Conservation (phyloP, 108 stramenopile species). For the Skeletonema menzelii region DNA sequence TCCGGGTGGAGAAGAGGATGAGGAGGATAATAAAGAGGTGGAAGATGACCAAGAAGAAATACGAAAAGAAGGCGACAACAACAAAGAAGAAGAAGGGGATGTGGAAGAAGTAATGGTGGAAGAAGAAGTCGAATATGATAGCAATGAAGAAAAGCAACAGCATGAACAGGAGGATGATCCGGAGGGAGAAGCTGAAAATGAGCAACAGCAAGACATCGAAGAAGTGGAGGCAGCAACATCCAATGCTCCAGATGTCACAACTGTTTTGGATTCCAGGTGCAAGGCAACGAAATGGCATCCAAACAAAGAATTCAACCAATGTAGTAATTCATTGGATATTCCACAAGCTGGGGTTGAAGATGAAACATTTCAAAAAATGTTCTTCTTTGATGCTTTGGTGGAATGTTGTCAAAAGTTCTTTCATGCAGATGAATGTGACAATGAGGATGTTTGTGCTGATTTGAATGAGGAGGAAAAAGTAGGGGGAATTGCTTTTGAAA, state of each 20-base stretch:
- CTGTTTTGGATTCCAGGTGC: no score
- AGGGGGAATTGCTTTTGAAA: not conserved
- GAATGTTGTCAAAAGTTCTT: not conserved
- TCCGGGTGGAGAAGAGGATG: no score
- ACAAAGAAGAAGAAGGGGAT: not conserved
- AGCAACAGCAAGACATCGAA: not conserved
- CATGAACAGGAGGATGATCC: not conserved
- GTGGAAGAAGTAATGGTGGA: not conserved
- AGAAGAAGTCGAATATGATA: not conserved
- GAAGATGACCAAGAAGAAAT: not conserved
- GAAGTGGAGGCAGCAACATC: not conserved
- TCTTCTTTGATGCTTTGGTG: no score
- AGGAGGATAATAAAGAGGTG: not conserved
- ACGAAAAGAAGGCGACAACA: not conserved
- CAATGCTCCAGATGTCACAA: no score
- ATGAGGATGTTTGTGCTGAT: not conserved
- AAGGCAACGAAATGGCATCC: no score
- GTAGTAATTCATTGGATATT: no score
- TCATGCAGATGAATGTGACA: not conserved
- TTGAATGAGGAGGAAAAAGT: not conserved
- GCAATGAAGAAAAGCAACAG: not conserved
- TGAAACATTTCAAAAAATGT: no score
- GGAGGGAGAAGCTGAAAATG: not conserved
- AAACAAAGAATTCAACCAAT: no score
- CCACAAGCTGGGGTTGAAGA: no score